Conservation (phyloP, 169 alveolate species). For the Blepharisma undulans region DNA sequence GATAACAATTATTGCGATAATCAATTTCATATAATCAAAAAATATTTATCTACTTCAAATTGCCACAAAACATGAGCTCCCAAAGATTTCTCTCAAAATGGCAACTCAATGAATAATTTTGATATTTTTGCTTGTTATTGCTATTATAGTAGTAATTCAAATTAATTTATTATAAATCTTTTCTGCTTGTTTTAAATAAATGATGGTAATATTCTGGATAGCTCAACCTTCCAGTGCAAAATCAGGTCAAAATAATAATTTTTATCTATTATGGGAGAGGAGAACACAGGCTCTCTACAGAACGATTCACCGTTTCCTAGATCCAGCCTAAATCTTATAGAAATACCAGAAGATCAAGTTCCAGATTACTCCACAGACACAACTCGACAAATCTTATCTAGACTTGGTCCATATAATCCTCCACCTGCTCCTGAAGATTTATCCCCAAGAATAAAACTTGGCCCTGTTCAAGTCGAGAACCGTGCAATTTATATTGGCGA, state of each 20-base stretch:
- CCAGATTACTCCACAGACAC: constrained; percentile 9
- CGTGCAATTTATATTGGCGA: constrained; percentile 39
- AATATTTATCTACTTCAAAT: too few species aligned
- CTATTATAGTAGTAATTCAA: background rate
- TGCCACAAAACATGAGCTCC: too few species aligned
- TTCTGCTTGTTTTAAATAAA: background rate
- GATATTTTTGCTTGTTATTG: background rate
- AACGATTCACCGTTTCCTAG: background rate
- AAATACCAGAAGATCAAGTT: background rate
- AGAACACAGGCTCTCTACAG: background rate
- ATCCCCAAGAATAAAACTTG: background rate
- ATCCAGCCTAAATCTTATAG: background rate
- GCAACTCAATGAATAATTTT: background rate
- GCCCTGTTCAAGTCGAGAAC: constrained; percentile 15
- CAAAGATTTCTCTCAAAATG: background rate
- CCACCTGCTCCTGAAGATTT: background rate
- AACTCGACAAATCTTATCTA: background rate
- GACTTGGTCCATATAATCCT: background rate
- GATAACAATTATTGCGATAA: too few species aligned
- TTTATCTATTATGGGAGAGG: background rate
- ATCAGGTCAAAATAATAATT: background rate
- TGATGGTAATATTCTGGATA: background rate
- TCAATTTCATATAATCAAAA: too few species aligned
- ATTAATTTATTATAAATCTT: too few species aligned
- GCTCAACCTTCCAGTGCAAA: background rate